These are phyloP conservation scores for Quambalaria eucalypti DNA, from an alignment of 1,284 basidiomycete genomes.

Conservation along the genomic window DNA sequence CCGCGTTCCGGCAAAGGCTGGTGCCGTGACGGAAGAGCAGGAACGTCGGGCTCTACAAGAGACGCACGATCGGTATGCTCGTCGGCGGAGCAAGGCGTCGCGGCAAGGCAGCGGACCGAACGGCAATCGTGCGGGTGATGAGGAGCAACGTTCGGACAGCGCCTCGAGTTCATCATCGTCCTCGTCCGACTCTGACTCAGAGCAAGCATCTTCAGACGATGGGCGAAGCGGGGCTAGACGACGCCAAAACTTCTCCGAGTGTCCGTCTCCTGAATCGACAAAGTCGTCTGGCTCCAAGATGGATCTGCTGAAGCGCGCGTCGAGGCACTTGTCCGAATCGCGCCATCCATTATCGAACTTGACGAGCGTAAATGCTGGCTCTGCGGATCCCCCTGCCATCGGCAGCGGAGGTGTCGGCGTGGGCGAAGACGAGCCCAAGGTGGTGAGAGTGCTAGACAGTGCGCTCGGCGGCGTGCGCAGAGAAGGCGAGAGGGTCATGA, in stretches of 20 bases:
- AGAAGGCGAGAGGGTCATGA: neutral
- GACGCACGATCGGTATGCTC: too few relatives aligned
- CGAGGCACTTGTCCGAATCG: neutral
- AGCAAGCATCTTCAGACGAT: neutral
- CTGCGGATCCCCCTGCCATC: too few relatives aligned
- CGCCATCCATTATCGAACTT: neutral
- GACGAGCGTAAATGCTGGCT: neutral
- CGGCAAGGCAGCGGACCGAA: too few relatives aligned
- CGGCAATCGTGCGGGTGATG: neutral
- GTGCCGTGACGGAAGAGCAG: too few relatives aligned
- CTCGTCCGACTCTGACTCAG: neutral
- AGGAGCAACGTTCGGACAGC: neutral
- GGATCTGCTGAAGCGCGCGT: neutral
- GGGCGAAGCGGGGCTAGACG: too few relatives aligned
- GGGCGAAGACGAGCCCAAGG: neutral
- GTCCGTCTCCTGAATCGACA: too few relatives aligned
- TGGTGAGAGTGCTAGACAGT: neutral
- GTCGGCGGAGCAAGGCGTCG: too few relatives aligned
- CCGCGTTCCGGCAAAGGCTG: too few relatives aligned
- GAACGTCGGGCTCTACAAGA: too few relatives aligned
- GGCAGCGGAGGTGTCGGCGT: neutral
- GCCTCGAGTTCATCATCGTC: neutral
- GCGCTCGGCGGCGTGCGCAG: neutral
- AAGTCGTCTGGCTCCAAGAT: neutral
- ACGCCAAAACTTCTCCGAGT: too few relatives aligned